phyloP scores from a whole-genome alignment of 78 protist species.

The Polysphondylium violaceum region DNA sequence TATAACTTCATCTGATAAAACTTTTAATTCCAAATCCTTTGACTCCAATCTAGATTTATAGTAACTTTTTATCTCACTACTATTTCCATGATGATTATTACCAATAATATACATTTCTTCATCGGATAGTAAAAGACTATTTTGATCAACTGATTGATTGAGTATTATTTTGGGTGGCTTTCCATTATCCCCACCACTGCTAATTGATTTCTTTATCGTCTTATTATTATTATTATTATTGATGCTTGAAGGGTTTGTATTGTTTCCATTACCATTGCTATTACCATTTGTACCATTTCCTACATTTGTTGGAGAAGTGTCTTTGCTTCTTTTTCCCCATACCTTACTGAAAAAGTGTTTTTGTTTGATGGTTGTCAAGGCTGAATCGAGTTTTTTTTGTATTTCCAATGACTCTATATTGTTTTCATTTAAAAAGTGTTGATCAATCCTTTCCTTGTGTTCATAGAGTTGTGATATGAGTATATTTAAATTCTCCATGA shows the following conservation, averaged over 20 bases:
- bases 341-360: neutral
- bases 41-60: neutral
- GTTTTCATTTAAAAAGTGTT: neutral
- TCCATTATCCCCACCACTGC: neutral
- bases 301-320: too few relatives aligned
- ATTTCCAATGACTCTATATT: neutral
- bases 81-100: neutral
- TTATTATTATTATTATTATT: constrained; percentile 12
- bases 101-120: too few relatives aligned
- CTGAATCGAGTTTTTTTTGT: neutral
- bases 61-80: neutral
- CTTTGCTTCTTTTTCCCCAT: constrained; percentile 21
- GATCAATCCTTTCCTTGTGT: constrained; percentile 36
- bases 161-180: neutral
- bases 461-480: constrained; percentile 16
- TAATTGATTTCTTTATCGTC: constrained; percentile 12
- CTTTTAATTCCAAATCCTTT: constrained; percentile 8
- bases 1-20: constrained; percentile 4
- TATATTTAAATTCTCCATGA: constrained; percentile 1
- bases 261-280: neutral
- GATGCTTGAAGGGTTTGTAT: neutral
- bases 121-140: too few relatives aligned
- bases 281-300: too few relatives aligned
- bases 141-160: too few relatives aligned
- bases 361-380: constrained; percentile 5